A percentile compares a stretch with the other conserved stretches of the same genome.
Evolutionary conservation across 148 eudicot genomes (phyloP).

Genomic region (Persicaria maculosa): DNA sequence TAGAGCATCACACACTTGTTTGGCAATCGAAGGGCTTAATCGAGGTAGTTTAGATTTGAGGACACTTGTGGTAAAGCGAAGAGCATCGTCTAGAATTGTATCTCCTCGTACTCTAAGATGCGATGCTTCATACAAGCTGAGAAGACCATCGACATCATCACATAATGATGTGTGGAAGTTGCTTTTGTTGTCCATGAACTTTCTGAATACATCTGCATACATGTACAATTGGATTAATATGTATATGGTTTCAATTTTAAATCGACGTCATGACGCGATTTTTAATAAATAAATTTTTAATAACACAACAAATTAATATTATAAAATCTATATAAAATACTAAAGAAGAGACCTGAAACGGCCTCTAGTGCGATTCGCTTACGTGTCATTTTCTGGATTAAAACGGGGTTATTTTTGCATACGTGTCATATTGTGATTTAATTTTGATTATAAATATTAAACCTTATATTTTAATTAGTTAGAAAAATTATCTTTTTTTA

Average conservation of each 20-base stretch:
- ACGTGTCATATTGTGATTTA: no score
- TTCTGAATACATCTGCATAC: conserved; percentile 8
- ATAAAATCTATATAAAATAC: no score
- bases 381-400: no score
- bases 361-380: no score
- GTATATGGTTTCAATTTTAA: background rate
- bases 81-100: conserved; percentile 15
- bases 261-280: no score
- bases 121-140: conserved; percentile 15
- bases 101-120: conserved; percentile 16
- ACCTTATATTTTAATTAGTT: no score
- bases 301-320: no score
- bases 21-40: background rate
- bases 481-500: no score
- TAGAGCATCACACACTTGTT: conserved; percentile 5
- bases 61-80: conserved; percentile 12
- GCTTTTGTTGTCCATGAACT: conserved; percentile 7
- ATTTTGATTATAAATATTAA: no score
- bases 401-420: no score
- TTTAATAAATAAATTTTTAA: background rate
- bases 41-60: background rate
- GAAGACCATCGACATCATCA: conserved; percentile 1
- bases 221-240: background rate
- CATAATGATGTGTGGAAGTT: background rate
- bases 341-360: no score